These are phyloP conservation scores for Boeremia lycopersici DNA, from an alignment of 2,329 filamentous ascomycete species.

Conservation along the genomic window DNA sequence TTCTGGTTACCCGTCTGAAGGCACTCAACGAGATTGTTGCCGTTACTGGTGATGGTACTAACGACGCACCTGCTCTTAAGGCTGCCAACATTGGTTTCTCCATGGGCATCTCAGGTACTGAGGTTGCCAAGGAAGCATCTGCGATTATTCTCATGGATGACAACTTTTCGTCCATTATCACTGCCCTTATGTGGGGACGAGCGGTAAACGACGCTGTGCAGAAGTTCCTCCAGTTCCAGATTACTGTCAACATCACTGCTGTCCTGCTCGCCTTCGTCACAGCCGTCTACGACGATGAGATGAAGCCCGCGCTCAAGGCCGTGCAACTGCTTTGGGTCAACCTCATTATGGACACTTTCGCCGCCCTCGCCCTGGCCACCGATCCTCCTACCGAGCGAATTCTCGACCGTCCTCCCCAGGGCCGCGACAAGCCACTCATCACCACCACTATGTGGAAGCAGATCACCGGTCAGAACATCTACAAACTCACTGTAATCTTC, in stretches of 20 bases:
- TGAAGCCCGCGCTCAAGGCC: constrained; percentile 93
- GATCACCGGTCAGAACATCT: constrained; percentile 67
- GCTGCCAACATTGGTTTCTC: constrained; percentile 97
- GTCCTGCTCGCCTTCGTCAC: constrained; percentile 97
- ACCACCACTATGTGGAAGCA: constrained; percentile 66
- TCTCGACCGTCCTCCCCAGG: constrained; percentile 86
- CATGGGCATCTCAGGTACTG: constrained; percentile 89
- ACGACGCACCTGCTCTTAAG: constrained; percentile 95
- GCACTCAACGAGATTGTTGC: constrained; percentile 89
- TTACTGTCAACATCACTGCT: constrained; percentile 97
- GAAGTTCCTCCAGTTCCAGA: constrained; percentile 95
- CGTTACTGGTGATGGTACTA: constrained; percentile 98
- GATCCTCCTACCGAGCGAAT: constrained; percentile 95
- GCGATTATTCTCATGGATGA: constrained; percentile 98
- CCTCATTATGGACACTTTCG: constrained; percentile 92
- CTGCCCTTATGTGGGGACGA: constrained; percentile 91
- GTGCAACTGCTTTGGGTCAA: constrained; percentile 98
- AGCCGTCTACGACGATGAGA: constrained; percentile 77
- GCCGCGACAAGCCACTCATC: constrained; percentile 87
- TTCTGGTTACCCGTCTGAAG: constrained; percentile 91
- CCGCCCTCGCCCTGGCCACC: constrained; percentile 93
- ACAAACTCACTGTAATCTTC: constrained; percentile 65
- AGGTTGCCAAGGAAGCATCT: constrained; percentile 91
- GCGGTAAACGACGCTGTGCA: constrained; percentile 99
- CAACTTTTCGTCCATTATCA: constrained; percentile 96